These are phyloP conservation scores for Solidago caesia DNA, from an alignment of 129 eudicot genomes.

Conservation along the genomic window DNA sequence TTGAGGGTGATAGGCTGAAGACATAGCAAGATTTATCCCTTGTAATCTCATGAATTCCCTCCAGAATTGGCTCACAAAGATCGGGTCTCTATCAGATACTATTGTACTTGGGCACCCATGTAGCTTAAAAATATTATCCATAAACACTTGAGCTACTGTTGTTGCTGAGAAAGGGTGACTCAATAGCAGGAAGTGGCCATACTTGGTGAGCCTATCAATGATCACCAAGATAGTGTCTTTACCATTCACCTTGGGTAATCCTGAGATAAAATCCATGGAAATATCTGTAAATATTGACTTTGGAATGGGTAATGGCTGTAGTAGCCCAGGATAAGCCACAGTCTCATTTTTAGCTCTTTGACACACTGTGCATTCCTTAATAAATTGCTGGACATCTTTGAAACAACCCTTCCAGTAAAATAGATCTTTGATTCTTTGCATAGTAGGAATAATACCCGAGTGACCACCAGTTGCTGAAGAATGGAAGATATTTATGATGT, in stretches of 20 bases:
- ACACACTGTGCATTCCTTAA: background rate
- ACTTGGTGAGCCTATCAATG: background rate
- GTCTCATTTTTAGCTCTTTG: background rate
- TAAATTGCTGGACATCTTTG: too few relatives aligned
- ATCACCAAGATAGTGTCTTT: background rate
- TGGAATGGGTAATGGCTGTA: too few relatives aligned
- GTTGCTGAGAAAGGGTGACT: background rate
- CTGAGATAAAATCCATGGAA: background rate
- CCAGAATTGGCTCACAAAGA: background rate
- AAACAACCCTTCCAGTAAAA: background rate
- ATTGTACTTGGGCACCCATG: background rate
- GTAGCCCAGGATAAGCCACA: too few relatives aligned
- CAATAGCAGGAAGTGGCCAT: background rate
- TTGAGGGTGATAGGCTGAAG: background rate
- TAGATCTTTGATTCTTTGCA: background rate
- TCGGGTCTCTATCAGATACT: background rate
- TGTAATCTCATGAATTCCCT: background rate
- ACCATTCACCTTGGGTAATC: background rate
- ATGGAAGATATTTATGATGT: too few relatives aligned
- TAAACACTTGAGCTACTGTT: background rate
- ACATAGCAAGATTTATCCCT: background rate
- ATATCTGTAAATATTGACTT: background rate
- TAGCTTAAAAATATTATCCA: background rate
- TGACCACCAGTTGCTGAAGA: background rate
- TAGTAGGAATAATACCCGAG: background rate